Conservation (phyloP, 495 filamentous ascomycete species). For the Lentithecium fluviatile region DNA sequence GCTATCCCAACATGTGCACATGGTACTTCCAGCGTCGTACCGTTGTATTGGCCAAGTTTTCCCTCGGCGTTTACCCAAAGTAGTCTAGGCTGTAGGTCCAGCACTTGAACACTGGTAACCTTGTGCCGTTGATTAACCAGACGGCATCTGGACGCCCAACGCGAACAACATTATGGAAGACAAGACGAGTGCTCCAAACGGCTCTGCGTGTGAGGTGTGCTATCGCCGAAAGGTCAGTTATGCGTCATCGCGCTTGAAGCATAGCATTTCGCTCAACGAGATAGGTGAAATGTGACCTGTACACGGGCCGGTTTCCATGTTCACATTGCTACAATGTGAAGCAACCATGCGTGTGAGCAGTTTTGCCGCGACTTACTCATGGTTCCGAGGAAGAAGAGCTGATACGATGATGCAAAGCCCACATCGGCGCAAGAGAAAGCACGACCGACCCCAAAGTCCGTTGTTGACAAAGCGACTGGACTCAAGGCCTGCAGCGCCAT, state of each 20-base stretch:
- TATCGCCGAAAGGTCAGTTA: background rate
- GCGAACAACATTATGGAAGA: too few species aligned
- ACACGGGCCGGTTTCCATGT: background rate
- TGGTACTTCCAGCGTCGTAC: too few species aligned
- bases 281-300: background rate
- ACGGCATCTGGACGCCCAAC: too few species aligned
- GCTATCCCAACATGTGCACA: too few species aligned
- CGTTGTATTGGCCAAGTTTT: too few species aligned
- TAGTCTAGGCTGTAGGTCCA: background rate
- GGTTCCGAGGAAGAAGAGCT: background rate
- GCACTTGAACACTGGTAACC: too few species aligned
- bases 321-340: background rate
- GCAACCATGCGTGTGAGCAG: background rate
- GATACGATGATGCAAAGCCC: background rate
- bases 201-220: background rate
- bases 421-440: background rate
- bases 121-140: background rate
- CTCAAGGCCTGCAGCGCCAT: background rate
- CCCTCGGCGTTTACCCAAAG: background rate
- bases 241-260: background rate
- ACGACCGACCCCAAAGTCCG: background rate
- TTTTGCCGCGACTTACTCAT: background rate
- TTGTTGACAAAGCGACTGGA: background rate
- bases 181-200: background rate
- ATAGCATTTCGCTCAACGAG: background rate